Conservation (phyloP, 371 early-diverging fungal genomes). For the Capillidium heterosporum region DNA sequence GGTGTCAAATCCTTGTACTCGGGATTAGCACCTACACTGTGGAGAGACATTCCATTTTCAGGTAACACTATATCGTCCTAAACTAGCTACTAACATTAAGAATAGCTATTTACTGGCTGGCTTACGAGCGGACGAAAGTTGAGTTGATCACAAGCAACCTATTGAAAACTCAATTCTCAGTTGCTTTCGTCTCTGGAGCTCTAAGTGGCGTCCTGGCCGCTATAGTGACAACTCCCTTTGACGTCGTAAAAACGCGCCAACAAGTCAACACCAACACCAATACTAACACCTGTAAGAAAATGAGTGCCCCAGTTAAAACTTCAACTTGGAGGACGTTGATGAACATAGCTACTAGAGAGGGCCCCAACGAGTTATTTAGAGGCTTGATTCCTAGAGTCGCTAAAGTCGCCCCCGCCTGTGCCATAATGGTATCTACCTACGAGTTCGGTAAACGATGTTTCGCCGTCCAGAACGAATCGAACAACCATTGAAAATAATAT, state of each 20-base stretch:
- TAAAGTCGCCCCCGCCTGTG: slow-evolving; percentile 89
- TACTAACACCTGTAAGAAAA: background rate
- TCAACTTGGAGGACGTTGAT: slow-evolving; percentile 15
- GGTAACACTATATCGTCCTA: slow-evolving; percentile 11
- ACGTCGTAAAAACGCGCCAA: slow-evolving; percentile 81
- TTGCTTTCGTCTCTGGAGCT: slow-evolving; percentile 52
- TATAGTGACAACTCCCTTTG: slow-evolving; percentile 80
- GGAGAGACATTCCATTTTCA: slow-evolving; percentile 89
- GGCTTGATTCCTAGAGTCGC: slow-evolving; percentile 55
- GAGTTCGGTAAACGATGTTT: slow-evolving; percentile 37
- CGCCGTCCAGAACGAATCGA: background rate
- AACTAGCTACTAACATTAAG: background rate
- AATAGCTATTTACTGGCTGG: slow-evolving; percentile 72
- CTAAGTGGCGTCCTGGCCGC: slow-evolving; percentile 71
- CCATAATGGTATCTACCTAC: slow-evolving; percentile 82
- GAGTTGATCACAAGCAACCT: slow-evolving; percentile 6
- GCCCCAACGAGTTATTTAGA: slow-evolving; percentile 49
- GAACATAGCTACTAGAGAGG: slow-evolving; percentile 47
- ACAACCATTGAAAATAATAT: too few species aligned
- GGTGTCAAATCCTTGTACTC: slow-evolving; percentile 59
- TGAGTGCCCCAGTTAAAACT: slow-evolving; percentile 6
- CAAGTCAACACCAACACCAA: slow-evolving; percentile 26
- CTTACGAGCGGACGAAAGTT: slow-evolving; percentile 52
- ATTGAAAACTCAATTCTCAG: slow-evolving; percentile 2
- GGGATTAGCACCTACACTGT: slow-evolving; percentile 81